Base-by-base conservation (phyloP, 495 filamentous ascomycete genomes). In the Lepidopterella palustris region DNA sequence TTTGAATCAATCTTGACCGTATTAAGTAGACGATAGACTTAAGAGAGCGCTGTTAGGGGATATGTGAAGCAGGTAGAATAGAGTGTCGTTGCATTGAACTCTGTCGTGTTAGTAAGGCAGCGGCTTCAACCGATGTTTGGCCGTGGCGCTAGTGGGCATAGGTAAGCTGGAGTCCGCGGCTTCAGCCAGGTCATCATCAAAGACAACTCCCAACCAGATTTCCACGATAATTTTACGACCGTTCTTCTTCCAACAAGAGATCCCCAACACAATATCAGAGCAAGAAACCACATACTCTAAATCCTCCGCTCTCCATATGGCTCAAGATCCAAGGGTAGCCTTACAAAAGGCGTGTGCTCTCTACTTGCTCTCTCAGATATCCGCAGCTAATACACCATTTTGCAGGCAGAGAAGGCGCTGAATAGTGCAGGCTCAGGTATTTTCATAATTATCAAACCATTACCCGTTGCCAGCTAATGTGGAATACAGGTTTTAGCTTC, bases 381-480 rank as follows among this genome's bases (percentile, higher is more conserved):
- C 11, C 15, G 25, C 29, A 52, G 26, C 72, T 81, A 75, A 29
- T 73, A 76, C 61, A 73, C 79, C 71, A 73, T 79, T 57, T 52
- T 35, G 63, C 67, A 95, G 89, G 90, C 90, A 70, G 87, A 92
- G 68, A 91, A 89, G 80, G 80, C 85, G 18, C 79, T 85, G 3
- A 70, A 80, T 62, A 74, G 84, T 62, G 89, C 88, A 11, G 76
- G 78, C n/a, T 75, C 85, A 3, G 90, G n/a, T n/a, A n/a, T n/a
- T n/a, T n/a, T n/a, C n/a, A n/a, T n/a, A n/a, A n/a, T n/a, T n/a
- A n/a, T n/a, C n/a, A n/a, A n/a, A n/a, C n/a, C n/a, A n/a, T n/a
- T n/a, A n/a, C n/a, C n/a, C n/a, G n/a, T n/a, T n/a, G n/a, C n/a
- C n/a, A n/a, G n/a, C n/a, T n/a, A n/a, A n/a, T n/a, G n/a, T n/a